These are phyloP conservation scores for Ilex aquifolium DNA, from an alignment of 257 asterid genomes.

Conservation along the genomic window DNA sequence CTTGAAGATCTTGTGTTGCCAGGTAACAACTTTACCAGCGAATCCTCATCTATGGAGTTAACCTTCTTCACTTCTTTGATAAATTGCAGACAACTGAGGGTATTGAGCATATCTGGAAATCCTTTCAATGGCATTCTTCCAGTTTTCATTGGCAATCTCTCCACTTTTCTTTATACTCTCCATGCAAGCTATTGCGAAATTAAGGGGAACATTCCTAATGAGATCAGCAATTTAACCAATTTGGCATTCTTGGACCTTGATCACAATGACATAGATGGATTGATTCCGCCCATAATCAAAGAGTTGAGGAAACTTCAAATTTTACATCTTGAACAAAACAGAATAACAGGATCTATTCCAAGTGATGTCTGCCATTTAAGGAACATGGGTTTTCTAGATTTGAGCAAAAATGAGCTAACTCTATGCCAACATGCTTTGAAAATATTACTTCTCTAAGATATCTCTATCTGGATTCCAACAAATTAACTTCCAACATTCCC, in stretches of 20 bases:
- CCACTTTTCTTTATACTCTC: conserved; percentile 13
- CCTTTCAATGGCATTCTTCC: conserved; percentile 18
- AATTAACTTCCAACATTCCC: conserved; percentile 21
- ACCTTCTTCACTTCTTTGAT: conserved; percentile 11
- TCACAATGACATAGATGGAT: conserved; percentile 21
- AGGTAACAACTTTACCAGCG: conserved; percentile 24
- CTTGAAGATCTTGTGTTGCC: conserved; percentile 21
- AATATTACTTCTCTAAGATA: conserved; percentile 5
- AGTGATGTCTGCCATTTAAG: conserved; percentile 14
- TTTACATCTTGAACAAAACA: conserved; percentile 13
- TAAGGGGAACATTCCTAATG: conserved; percentile 26
- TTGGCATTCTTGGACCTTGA: conserved; percentile 12
- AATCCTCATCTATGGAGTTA: neutral
- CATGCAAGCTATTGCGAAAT: neutral
- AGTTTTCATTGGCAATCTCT: conserved; percentile 26
- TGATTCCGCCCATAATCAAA: conserved; percentile 10
- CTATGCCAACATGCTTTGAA: conserved; percentile 29
- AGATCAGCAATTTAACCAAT: conserved; percentile 28
- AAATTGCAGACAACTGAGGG: conserved; percentile 1
- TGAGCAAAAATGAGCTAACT: conserved; percentile 15
- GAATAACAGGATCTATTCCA: conserved; percentile 13
- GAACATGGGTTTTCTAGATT: neutral
- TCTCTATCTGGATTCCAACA: conserved; percentile 13
- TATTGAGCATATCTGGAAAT: neutral
- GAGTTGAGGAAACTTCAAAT: conserved; percentile 15